Base-by-base conservation (phyloP, 176 grass and related monocot species). In the Cenchrus fungigraminus region DNA sequence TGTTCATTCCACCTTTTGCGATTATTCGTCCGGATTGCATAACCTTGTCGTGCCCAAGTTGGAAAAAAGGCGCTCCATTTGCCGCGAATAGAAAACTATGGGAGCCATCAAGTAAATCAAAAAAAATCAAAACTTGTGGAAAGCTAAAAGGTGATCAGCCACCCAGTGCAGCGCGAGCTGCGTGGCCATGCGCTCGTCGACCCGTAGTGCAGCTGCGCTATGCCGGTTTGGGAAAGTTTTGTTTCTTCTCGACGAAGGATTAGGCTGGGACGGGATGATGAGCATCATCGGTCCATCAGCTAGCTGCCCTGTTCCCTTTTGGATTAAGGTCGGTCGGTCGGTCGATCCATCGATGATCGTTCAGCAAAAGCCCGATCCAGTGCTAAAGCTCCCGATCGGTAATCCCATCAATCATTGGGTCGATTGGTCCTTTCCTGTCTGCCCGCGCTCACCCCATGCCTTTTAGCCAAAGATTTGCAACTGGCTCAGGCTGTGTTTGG, bases 211-310 rank as follows among this genome's bases (percentile, higher is more conserved):
- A 44, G 34, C 53, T 68, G 11, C 28, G 29, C 50, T 8, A 66
- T 57, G 20, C 70, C 68, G 49, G 68, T 83, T 83, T 46, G 50
- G 85, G 75, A 56, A 75, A 70, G 8, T 63, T 63, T 55, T 87
- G 75, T 87, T 84, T 84, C 84, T 91, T 91, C 81, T 83, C 31
- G 80, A 84, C 89, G 28, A 90, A 90, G 89, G 89, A 90, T 90
- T 83, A 46, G 43, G 73, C 73, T 1, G 65, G 15, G 50, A 55
- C 56, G 65, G 14, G 77, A 63, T 10, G 12, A 8, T 32, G 51
- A 13, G 13, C 73, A 73, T 31, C 73, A 73, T 31, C 65, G 59
- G 28, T 81, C 5, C 12, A 45, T 5, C 44, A 6, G 9, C 17
- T 8, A 2, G 11, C 34, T 46, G 3, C 28, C 13, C 22, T 20